Evolutionary conservation across 2,329 filamentous ascomycete species (phyloP).

Genomic region (Alternaria novae-zelandiae): DNA sequence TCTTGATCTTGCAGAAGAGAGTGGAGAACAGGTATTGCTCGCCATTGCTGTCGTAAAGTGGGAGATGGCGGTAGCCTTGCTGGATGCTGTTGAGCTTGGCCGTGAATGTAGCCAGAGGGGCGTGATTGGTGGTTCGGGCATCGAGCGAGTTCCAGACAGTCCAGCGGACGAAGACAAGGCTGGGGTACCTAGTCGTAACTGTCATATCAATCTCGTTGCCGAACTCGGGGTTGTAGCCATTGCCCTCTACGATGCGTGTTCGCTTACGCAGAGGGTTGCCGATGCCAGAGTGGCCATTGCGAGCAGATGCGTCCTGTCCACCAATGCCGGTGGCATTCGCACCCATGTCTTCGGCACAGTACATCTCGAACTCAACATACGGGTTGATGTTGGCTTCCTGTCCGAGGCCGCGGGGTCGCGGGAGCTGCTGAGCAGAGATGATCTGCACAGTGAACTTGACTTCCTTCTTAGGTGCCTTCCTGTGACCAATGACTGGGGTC

Average conservation of each 20-base stretch:
- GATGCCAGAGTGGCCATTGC: constrained; percentile 69
- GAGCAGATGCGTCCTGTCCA: constrained; percentile 68
- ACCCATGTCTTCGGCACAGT: constrained; percentile 89
- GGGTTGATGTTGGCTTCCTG: constrained; percentile 81
- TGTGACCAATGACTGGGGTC: constrained; percentile 54
- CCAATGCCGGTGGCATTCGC: constrained; percentile 73
- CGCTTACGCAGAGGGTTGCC: constrained; percentile 77
- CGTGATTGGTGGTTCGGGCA: constrained; percentile 70
- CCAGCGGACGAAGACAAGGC: constrained; percentile 91
- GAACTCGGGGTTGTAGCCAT: constrained; percentile 93
- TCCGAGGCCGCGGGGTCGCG: constrained; percentile 77
- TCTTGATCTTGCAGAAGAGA: constrained; percentile 86
- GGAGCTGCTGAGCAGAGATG: constrained; percentile 93
- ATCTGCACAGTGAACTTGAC: constrained; percentile 87
- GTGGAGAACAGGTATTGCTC: constrained; percentile 96
- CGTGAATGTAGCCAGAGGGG: constrained; percentile 83
- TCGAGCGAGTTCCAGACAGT: constrained; percentile 87
- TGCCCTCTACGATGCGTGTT: constrained; percentile 81
- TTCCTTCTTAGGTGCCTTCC: constrained; percentile 77
- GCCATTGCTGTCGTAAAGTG: constrained; percentile 84
- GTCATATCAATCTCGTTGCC: constrained; percentile 79
- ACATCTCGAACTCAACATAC: constrained; percentile 93
- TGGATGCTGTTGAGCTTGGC: constrained; percentile 89
- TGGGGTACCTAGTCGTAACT: constrained; percentile 91
- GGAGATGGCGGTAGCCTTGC: constrained; percentile 90